Base-by-base conservation (phyloP, 768 basidiomycete species). In the Termitomyces sp. region DNA sequence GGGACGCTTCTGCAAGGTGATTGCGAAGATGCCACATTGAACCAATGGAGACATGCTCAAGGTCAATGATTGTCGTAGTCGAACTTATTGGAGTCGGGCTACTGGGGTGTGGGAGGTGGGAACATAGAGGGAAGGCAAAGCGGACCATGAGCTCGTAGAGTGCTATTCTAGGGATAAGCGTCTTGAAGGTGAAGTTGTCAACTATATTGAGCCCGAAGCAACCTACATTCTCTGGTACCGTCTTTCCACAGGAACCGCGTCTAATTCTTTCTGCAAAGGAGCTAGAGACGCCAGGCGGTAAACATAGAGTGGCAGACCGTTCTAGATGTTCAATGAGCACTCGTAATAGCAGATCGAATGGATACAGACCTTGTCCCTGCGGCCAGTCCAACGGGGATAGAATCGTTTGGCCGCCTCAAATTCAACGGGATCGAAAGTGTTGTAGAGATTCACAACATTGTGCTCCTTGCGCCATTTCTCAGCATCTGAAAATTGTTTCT, bases 351-450 rank as follows among this genome's bases (percentile, higher is more conserved):
- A 27, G 20, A 52, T 52, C 24, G 18, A 32, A 39, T 40, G 30
- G n/a, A 50, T 55, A 61, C 74, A 2, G 62, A 86, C 90, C 76
- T 88, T 89, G 68, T 91, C 87, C 62, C 89, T 75, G 45, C 87
- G 77, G 0, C 91, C 91, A 0, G 89, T 92, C 89, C 89, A 93
- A 33, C 87, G 79, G 1, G 91, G 89, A 71, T 93, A 94, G 60
- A 86, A 88, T 51, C 79, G 74, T 64, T 81, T 80, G 0, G 85
- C 69, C 10, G 67, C 65, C 67, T 87, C 82, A 54, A 91, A 77
- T 62, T 92, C 91, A 8, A 78, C 77, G 0, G 72, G 53, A 22
- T 80, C 78, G 62, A 91, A 87, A 2, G 77, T 75, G 5, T 78
- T 74, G 69, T 84, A 93, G 13, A 93, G 74, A n/a, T 76, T 75